phyloP scores from a whole-genome alignment of 768 basidiomycete genomes.

The Mycena pura region DNA sequence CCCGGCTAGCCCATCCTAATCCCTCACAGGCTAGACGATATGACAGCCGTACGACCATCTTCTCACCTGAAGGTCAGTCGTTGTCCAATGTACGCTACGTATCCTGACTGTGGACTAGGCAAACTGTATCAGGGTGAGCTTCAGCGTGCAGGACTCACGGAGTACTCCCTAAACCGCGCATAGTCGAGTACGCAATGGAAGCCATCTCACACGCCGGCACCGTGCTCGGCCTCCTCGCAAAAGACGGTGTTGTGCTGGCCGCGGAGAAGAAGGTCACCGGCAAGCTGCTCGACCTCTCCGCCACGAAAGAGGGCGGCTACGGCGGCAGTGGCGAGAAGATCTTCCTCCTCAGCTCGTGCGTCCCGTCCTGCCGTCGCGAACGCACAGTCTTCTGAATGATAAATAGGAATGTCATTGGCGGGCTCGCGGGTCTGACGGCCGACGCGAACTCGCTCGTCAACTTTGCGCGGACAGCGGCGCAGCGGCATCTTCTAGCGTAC shows the following conservation, averaged over 20 bases:
- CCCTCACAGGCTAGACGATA: constrained; percentile 83
- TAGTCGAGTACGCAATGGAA: constrained; percentile 99
- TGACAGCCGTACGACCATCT: constrained; percentile 98
- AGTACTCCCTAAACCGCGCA: neutral
- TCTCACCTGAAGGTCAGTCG: constrained; percentile 91
- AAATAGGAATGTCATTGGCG: constrained; percentile 89
- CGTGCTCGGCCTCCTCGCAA: constrained; percentile 90
- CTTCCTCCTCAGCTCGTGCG: constrained; percentile 90
- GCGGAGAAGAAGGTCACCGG: constrained; percentile 99
- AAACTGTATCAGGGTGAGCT: constrained; percentile 94
- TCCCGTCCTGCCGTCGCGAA: constrained; percentile 22
- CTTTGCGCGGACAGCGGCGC: constrained; percentile 90
- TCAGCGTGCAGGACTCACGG: constrained; percentile 17
- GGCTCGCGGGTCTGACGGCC: constrained; percentile 94
- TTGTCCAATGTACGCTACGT: constrained; percentile 6
- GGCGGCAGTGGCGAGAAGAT: constrained; percentile 99
- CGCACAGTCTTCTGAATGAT: neutral
- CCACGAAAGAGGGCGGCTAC: constrained; percentile 85
- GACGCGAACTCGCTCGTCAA: constrained; percentile 98
- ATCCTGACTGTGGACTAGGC: constrained; percentile 55
- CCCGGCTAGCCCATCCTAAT: constrained; percentile 9
- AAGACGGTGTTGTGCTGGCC: constrained; percentile 89
- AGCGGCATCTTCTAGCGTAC: constrained; percentile 86
- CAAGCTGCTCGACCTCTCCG: constrained; percentile 92
- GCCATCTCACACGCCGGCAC: constrained; percentile 96